Evolutionary conservation across 1,284 basidiomycete species (phyloP).

Genomic region (Puccinia triticina): DNA sequence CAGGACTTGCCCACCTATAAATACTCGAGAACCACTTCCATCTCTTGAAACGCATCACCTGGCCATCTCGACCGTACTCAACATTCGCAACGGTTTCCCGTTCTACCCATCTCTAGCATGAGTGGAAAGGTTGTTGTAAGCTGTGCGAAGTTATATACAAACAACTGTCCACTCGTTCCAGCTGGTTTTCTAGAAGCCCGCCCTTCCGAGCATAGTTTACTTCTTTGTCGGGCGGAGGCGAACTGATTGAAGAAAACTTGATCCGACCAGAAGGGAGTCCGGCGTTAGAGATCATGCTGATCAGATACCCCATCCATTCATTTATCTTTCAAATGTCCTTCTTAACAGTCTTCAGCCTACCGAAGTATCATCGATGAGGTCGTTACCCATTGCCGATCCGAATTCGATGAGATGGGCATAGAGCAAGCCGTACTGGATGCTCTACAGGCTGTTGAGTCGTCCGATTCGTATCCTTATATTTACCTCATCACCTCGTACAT

Average conservation of each 20-base stretch:
- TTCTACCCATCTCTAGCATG: background rate
- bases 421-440: conserved; percentile 85
- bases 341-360: conserved; percentile 79
- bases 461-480: background rate
- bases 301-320: conserved; percentile 13
- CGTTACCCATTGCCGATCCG: conserved; percentile 79
- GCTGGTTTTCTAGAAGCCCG: background rate
- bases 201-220: background rate
- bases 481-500: background rate
- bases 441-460: conserved; percentile 74
- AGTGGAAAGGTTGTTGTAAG: conserved; percentile 39
- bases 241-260: background rate
- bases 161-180: conserved; percentile 9
- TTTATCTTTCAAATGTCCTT: background rate
- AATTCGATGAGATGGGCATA: conserved; percentile 97
- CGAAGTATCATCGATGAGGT: conserved; percentile 96
- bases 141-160: conserved; percentile 24
- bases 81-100: too few species aligned
- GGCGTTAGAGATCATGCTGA: background rate
- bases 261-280: background rate
- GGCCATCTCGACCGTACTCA: too few species aligned
- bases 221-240: background rate
- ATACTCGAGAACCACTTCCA: too few species aligned
- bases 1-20: too few species aligned
- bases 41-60: too few species aligned